phyloP scores from a whole-genome alignment of 1,284 basidiomycete genomes.

The Flammula alnicola region DNA sequence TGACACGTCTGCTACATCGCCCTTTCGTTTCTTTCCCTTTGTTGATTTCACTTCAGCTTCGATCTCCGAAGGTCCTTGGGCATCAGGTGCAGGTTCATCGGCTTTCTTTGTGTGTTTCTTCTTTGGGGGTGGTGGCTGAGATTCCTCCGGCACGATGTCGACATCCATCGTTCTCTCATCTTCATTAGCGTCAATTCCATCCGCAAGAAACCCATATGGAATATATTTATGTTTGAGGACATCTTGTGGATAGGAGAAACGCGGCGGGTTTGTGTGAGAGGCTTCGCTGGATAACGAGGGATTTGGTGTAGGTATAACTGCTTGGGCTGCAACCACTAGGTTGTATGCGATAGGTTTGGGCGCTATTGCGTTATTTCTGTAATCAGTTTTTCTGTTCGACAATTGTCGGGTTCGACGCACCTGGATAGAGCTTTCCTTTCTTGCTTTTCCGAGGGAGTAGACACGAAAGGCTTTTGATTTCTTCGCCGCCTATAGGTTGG shows the following conservation, averaged over 20 bases:
- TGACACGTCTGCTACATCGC: constrained; percentile 32
- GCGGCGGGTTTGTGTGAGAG: constrained; percentile 53
- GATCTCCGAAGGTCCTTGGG: neutral
- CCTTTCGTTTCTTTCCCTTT: constrained; percentile 41
- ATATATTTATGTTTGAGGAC: constrained; percentile 66
- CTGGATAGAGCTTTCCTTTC: constrained; percentile 59
- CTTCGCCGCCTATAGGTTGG: constrained; percentile 57
- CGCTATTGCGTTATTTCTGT: constrained; percentile 35
- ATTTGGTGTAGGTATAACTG: constrained; percentile 41
- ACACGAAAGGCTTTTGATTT: constrained; percentile 61
- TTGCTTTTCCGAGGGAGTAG: constrained; percentile 66
- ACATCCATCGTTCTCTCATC: constrained; percentile 21
- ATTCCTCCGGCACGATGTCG: constrained; percentile 6
- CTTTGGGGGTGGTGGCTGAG: neutral
- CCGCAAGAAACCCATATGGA: constrained; percentile 59
- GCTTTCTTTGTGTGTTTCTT: neutral
- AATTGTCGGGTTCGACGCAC: too few relatives aligned
- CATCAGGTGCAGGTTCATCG: neutral
- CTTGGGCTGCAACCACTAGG: constrained; percentile 58
- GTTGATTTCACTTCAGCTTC: constrained; percentile 30
- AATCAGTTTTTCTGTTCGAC: too few relatives aligned
- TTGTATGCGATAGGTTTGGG: constrained; percentile 61
- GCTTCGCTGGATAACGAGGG: constrained; percentile 20
- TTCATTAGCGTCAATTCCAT: constrained; percentile 9
- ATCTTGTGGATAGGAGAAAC: constrained; percentile 61